Evolutionary conservation across 192 early-diverging fungal species (phyloP), one percentile per base, ranked within the genome.

Genomic region (Coemansia nantahalensis): DNA sequence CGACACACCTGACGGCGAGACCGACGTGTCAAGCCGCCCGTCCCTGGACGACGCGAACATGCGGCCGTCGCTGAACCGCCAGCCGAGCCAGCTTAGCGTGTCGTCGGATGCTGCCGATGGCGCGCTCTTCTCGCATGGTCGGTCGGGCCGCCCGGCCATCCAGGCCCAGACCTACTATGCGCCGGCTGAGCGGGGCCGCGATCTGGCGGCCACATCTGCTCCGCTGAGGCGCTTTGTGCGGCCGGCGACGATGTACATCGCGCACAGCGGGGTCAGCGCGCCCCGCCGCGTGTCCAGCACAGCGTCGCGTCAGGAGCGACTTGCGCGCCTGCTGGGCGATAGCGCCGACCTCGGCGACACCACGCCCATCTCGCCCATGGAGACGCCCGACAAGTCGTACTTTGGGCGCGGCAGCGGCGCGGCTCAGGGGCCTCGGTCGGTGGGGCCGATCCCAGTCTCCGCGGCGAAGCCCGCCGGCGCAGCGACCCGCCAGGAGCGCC

Each of bases 171-270:
- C 57, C 5, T 39, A 58, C n/a, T 62, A 42, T 8, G 12, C 44
- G 21, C 13, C 30, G 11, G 32, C 32, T 1, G 57, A 54, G 12
- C 46, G 43, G 13, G 39, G 18, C 38, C 45, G 52, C 22, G 54
- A 64, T 5, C 8, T 5, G 8, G 18, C 56, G 1, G 22, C 38
- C 10, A 9, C 35, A 1, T 16, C 37, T 8, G 33, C 42, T 5
- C 49, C 42, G 6, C 40, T 30, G 22, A 60, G 52, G 21, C 65
- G 56, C 18, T 15, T 46, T 14, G 18, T 43, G 26, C 65, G 72
- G 2, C 72, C 72, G 42, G 61, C 61, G 8, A 61, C 72, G n/a
- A 68, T 76, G 61, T 68, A 53, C 38, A 43, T 60, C 21, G 49
- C 61, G 11, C 47, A 45, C 21, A 45, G 56, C 19, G 52, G 37